Evolutionary conservation across 2,329 filamentous ascomycete species (phyloP).

Genomic region (Fusarium luffae): DNA sequence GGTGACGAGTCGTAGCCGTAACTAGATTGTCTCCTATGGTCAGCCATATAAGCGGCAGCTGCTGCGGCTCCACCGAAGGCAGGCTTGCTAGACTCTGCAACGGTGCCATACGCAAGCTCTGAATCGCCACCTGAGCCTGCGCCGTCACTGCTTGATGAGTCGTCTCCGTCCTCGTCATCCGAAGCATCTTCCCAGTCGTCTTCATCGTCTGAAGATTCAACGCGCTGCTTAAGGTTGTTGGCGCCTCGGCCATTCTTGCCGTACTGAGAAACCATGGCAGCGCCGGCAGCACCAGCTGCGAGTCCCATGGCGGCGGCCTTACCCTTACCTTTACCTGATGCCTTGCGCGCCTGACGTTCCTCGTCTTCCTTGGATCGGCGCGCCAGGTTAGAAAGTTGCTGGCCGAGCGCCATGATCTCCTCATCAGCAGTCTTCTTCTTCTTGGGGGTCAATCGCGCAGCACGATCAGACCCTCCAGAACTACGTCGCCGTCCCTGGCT

Average conservation of each 20-base stretch:
- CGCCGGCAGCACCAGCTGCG: constrained; percentile 54
- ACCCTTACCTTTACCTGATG: constrained; percentile 40
- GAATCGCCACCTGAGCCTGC: constrained; percentile 52
- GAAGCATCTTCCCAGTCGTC: constrained; percentile 53
- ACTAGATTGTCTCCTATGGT: constrained; percentile 43
- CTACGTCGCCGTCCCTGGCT: constrained; percentile 35
- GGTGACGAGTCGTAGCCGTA: constrained; percentile 21
- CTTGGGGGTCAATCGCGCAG: constrained; percentile 29
- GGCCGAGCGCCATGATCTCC: constrained; percentile 67
- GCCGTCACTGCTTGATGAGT: constrained; percentile 52
- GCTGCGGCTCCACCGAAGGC: constrained; percentile 34
- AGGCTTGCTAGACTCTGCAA: constrained; percentile 43
- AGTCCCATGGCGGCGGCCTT: constrained; percentile 38
- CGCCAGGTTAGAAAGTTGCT: constrained; percentile 65
- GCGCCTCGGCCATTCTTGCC: constrained; percentile 53
- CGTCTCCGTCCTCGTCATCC: constrained; percentile 61
- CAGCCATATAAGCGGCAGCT: constrained; percentile 55
- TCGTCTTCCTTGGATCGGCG: constrained; percentile 63
- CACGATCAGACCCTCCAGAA: constrained; percentile 30
- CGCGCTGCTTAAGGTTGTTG: constrained; percentile 55
- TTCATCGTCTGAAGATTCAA: constrained; percentile 56
- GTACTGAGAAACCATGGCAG: constrained; percentile 53
- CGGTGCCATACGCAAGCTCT: constrained; percentile 52
- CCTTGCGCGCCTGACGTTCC: constrained; percentile 50
- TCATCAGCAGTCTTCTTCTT: constrained; percentile 62